Evolutionary conservation across 139 green algal genomes (phyloP).

Genomic region (Chlorella vulgaris): DNA sequence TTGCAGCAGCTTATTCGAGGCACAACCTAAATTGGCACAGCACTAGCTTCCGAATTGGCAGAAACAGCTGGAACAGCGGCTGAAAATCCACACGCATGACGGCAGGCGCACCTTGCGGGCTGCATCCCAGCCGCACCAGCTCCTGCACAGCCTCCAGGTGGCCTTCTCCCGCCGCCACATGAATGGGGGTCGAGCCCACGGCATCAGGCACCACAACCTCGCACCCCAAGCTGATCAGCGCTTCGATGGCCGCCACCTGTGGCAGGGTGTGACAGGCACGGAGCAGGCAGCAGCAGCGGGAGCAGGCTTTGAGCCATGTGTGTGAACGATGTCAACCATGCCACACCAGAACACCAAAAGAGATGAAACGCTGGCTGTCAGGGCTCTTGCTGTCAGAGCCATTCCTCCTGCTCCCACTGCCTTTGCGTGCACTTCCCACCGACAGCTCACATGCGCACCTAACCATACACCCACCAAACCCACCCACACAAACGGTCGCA

Average conservation of each 20-base stretch:
- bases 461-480: too few species aligned
- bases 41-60: too few species aligned
- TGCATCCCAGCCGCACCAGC: constrained; percentile 54
- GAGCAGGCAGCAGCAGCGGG: background rate
- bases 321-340: too few species aligned
- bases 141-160: constrained; percentile 55
- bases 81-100: too few species aligned
- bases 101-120: constrained; percentile 30
- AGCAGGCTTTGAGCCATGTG: too few species aligned
- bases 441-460: too few species aligned
- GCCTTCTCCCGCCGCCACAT: constrained; percentile 67
- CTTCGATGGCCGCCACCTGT: constrained; percentile 59
- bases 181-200: constrained; percentile 57
- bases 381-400: too few species aligned
- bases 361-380: too few species aligned
- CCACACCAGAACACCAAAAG: background rate
- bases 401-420: too few species aligned
- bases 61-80: too few species aligned
- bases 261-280: background rate
- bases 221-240: constrained; percentile 54
- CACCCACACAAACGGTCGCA: too few species aligned
- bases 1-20: background rate
- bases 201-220: constrained; percentile 53
- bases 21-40: background rate
- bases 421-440: too few species aligned